Base-by-base conservation (phyloP, 345 rosid genomes). In the Bruguiera sexangula region DNA sequence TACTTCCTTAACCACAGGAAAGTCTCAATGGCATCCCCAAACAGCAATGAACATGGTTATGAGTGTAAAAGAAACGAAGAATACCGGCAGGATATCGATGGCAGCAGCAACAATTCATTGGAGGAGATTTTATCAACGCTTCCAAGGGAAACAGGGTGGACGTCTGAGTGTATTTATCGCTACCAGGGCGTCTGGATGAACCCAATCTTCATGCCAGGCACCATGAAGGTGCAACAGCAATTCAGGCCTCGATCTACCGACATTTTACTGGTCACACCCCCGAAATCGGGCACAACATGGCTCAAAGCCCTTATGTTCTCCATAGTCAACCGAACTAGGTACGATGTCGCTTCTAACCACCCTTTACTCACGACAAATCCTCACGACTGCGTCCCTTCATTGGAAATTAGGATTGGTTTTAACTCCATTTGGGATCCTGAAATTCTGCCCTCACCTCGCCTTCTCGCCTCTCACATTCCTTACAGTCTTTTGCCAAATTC, bases 261-360 rank as follows among this genome's bases (percentile, higher is more conserved):
- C 24, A 18, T 68, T 13, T 3, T 68, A 8, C 15, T 39, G 63
- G 53, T 60, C 20, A 21, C 21, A 52, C 0, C 3, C 19, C 54
- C 54, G 1, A 56, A 68, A 24, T 16, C 61, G n/a, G 71, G 71
- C 32, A 68, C 34, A 26, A 57, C 63, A 22, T 68, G 63, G 63
- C 37, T 39, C 26, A 36, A n/a, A 22, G 56, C 56, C 22, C 24
- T 53, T 22, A 53, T 20, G 20, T 53, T 53, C 56, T 53, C 56
- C 22, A 53, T 53, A 53, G 24, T 53, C 22, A 53, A 53, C 22
- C 56, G 56, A 22, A 20, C 8, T 9, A 53, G 24, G 24, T 54
- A 15, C 27, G 60, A 31, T 3, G 18, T 26, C 18, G 24, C 68
- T 34, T 34, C 37, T 5, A 13, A n/a, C 3, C 55, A 48, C 39